Conservation (phyloP, 2,329 filamentous ascomycete genomes). For the Ophiostoma fasciatum region DNA sequence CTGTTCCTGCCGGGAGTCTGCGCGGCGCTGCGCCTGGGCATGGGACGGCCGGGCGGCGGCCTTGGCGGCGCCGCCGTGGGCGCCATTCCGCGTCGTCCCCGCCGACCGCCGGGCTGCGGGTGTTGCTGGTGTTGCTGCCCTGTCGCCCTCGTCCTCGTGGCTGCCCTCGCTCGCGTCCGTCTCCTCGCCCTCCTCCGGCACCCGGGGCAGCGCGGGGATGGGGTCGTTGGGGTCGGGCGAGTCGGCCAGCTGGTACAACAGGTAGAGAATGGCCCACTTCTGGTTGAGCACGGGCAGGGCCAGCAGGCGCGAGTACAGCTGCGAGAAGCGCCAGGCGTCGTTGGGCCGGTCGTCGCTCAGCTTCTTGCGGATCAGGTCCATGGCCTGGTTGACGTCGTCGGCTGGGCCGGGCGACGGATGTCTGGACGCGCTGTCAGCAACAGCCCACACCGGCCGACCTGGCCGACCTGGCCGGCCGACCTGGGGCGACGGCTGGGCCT, state of each 20-base stretch:
- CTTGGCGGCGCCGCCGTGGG: too few relatives aligned
- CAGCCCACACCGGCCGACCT: too few relatives aligned
- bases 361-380: conserved; percentile 81
- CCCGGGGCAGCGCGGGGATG: conserved; percentile 25
- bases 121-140: too few relatives aligned
- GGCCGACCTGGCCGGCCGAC: too few relatives aligned
- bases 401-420: conserved; percentile 38
- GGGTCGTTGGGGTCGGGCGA: conserved; percentile 41
- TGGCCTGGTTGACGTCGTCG: conserved; percentile 77
- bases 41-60: too few relatives aligned
- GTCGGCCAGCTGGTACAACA: conserved; percentile 73
- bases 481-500: too few relatives aligned
- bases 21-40: too few relatives aligned
- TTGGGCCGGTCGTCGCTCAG: conserved; percentile 64
- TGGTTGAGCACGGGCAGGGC: conserved; percentile 85
- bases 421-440: too few relatives aligned
- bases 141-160: conserved; percentile 14
- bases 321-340: conserved; percentile 73
- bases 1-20: conserved; percentile 33
- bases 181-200: conserved; percentile 14
- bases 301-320: conserved; percentile 76
- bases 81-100: conserved; percentile 34
- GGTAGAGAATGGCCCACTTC: conserved; percentile 93
- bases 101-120: too few relatives aligned
- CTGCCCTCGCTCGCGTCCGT: conserved; percentile 6